Conservation (phyloP, 805 yeast species). For the Citeromyces matritensis region DNA sequence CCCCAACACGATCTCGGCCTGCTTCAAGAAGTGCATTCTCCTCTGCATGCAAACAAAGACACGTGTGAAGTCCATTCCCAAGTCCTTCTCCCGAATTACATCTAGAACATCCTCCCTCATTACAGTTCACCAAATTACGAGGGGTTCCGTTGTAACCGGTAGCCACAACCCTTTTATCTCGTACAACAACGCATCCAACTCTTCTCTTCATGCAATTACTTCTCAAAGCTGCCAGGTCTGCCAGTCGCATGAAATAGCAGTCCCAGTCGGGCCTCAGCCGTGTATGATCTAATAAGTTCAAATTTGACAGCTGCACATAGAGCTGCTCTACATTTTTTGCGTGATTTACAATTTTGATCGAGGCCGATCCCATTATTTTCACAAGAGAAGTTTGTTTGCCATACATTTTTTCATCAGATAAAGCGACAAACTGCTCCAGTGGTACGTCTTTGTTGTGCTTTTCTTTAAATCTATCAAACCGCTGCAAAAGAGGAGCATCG, state of each 20-base stretch:
- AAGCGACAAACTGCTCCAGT: slow-evolving; percentile 19
- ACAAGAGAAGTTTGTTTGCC: slow-evolving; percentile 13
- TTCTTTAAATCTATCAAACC: slow-evolving; percentile 19
- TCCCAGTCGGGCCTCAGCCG: slow-evolving; percentile 92
- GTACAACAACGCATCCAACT: slow-evolving; percentile 91
- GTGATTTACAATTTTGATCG: slow-evolving; percentile 42
- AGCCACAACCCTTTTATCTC: slow-evolving; percentile 75
- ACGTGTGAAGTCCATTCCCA: slow-evolving; percentile 63
- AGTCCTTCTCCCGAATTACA: slow-evolving; percentile 59
- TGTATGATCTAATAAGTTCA: slow-evolving; percentile 31
- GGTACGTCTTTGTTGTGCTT: slow-evolving; percentile 1
- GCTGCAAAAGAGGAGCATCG: slow-evolving; percentile 50
- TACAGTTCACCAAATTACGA: slow-evolving; percentile 72
- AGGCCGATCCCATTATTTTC: slow-evolving; percentile 29
- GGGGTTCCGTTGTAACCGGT: slow-evolving; percentile 99
- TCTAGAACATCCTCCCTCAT: slow-evolving; percentile 88
- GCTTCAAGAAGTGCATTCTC: slow-evolving; percentile 92
- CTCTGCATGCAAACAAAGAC: slow-evolving; percentile 93
- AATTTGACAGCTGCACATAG: slow-evolving; percentile 17
- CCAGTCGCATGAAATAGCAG: slow-evolving; percentile 84
- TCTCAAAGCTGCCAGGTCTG: slow-evolving; percentile 83
- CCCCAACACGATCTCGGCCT: slow-evolving; percentile 74
- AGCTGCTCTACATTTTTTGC: slow-evolving; percentile 19
- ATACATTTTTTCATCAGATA: slow-evolving; percentile 12
- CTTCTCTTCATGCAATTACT: slow-evolving; percentile 95